Percentiles rank a stretch among this genome's conserved stretches.
Conservation (phyloP, 768 basidiomycete genomes). For the Glaciozyma martinii region DNA sequence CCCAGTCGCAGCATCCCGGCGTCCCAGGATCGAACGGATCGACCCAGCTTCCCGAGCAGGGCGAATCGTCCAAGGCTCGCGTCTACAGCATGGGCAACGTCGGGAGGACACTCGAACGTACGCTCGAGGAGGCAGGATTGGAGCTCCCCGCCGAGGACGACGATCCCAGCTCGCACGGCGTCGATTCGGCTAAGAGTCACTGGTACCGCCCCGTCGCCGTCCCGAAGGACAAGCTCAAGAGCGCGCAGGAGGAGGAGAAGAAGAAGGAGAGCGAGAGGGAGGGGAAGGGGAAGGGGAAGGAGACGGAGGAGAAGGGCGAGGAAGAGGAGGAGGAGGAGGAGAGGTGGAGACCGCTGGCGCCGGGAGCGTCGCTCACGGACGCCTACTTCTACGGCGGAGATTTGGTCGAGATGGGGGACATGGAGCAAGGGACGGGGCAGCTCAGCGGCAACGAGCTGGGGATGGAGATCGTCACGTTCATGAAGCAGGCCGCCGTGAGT, state of each 20-base stretch:
- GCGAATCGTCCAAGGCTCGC: too few species aligned
- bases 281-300: conserved; percentile 42
- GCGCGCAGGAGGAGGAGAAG: conserved; percentile 14
- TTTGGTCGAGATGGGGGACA: conserved; percentile 57
- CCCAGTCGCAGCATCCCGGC: not conserved
- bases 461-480: conserved; percentile 80
- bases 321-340: conserved; percentile 49
- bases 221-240: not conserved
- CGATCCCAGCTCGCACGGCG: conserved; percentile 18
- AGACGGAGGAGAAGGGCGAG: conserved; percentile 38
- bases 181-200: not conserved
- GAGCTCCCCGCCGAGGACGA: conserved; percentile 23
- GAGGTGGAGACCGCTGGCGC: not conserved
- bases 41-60: not conserved
- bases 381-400: conserved; percentile 87
- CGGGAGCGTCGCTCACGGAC: conserved; percentile 46
- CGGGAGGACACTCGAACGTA: conserved; percentile 6
- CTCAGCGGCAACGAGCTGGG: conserved; percentile 56
- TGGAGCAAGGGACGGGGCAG: conserved; percentile 61
- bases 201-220: conserved; percentile 11
- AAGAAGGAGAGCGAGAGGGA: conserved; percentile 45
- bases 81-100: conserved; percentile 14
- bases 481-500: conserved; percentile 56
- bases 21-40: not conserved
- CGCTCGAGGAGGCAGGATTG: conserved; percentile 7